A percentile compares a stretch with the other conserved stretches of the same genome.
Conservation (phyloP, 345 rosid species). For the Eucalyptus camaldulensis region DNA sequence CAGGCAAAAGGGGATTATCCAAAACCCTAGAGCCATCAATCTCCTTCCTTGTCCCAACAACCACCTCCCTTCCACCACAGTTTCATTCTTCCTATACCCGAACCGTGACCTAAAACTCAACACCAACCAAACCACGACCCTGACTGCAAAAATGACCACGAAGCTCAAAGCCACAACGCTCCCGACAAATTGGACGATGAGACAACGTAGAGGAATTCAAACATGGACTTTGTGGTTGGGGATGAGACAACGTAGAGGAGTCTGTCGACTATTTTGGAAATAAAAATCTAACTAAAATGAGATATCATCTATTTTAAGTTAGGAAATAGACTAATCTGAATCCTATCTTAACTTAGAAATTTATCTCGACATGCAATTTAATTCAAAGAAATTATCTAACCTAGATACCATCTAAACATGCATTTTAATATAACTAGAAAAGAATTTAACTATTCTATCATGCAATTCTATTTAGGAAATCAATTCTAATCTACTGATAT, state of each 20-base stretch:
- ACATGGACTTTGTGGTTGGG: neutral
- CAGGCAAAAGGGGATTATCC: conserved; percentile 19
- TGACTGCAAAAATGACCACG: conserved; percentile 21
- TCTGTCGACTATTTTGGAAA: neutral
- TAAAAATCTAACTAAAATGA: too few relatives aligned
- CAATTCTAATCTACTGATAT: too few relatives aligned
- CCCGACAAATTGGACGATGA: conserved; percentile 24
- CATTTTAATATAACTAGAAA: too few relatives aligned
- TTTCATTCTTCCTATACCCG: neutral
- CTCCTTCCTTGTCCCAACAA: conserved; percentile 30
- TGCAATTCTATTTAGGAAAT: too few relatives aligned
- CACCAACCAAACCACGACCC: conserved; percentile 28
- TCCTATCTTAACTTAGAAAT: too few relatives aligned
- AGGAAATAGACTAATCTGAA: too few relatives aligned
- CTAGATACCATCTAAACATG: too few relatives aligned
- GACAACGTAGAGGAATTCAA: too few relatives aligned
- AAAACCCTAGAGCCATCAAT: conserved; percentile 2
- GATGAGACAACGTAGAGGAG: neutral
- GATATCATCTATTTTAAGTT: too few relatives aligned
- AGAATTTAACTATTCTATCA: too few relatives aligned
- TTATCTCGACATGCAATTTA: too few relatives aligned
- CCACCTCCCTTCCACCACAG: conserved; percentile 65
- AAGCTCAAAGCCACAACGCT: conserved; percentile 30
- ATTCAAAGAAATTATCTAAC: too few relatives aligned
- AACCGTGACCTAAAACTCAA: conserved; percentile 20